These are phyloP conservation scores for Trichoderma gracile DNA, from an alignment of 2,329 filamentous ascomycete genomes.

Conservation along the genomic window DNA sequence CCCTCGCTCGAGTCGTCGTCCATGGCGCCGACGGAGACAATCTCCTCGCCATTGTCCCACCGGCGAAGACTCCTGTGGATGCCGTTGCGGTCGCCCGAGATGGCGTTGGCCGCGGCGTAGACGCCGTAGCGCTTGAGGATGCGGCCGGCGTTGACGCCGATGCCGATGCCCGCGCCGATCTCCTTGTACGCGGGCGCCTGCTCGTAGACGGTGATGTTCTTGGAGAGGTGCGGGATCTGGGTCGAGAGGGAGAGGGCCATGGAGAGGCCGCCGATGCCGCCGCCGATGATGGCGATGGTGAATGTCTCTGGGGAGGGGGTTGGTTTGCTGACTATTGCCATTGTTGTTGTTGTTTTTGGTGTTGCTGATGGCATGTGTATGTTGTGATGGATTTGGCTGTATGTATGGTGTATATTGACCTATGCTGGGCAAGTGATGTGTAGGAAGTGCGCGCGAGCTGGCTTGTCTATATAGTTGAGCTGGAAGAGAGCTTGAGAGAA, in stretches of 20 bases:
- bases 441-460: conserved; percentile 6
- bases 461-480: conserved; percentile 18
- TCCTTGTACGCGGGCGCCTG: conserved; percentile 17
- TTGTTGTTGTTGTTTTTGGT: not conserved
- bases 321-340: conserved; percentile 9
- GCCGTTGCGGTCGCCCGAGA: conserved; percentile 23
- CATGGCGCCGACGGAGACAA: conserved; percentile 18
- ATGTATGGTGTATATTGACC: not conserved
- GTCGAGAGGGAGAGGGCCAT: conserved; percentile 9
- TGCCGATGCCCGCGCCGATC: conserved; percentile 18
- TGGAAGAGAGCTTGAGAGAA: not conserved
- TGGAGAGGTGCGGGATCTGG: not conserved
- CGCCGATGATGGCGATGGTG: conserved; percentile 17
- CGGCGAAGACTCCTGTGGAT: conserved; percentile 15
- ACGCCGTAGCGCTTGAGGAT: conserved; percentile 22
- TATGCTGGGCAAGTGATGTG: not conserved
- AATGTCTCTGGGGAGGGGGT: conserved; percentile 8
- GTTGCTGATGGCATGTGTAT: not conserved
- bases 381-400: no score
- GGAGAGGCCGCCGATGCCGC: conserved; percentile 12
- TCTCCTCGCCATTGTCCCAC: conserved; percentile 19
- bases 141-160: conserved; percentile 18
- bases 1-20: conserved; percentile 12
- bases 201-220: conserved; percentile 20
- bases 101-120: conserved; percentile 11